Base-by-base conservation (phyloP, 345 rosid species). In the Nephelium lappaceum region DNA sequence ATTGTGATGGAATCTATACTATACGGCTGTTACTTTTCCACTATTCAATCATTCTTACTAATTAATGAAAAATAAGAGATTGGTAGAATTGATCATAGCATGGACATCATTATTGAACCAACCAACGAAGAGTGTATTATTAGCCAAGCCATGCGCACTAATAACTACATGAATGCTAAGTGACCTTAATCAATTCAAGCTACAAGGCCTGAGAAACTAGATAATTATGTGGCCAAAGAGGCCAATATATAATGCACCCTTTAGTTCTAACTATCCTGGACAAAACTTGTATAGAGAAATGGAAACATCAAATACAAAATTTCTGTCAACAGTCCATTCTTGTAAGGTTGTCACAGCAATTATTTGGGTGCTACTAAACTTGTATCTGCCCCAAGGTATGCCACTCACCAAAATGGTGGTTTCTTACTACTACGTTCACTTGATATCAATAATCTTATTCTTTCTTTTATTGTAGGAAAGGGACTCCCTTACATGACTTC, bases 401-500 rank as follows among this genome's bases (percentile, higher is more conserved):
- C 58, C 53, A 39, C 27, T 47, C 51, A 42, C 0, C 25, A 8
- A 60, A 31, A 72, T 39, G 19, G 23, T 60, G 58, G 23, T 36
- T 68, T 60, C 23, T 63, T n/a, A 71, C 6, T 10, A 21, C 14
- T 23, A n/a, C 38, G 18, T 23, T 47, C 21, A 11, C 14, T 65
- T 43, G 18, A n/a, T 31, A 31, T 25, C 38, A 12, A 11, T 4
- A 38, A 53, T 49, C 71, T 21, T 19, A 49, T 47, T 18, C 49
- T 43, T 39, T 14, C 9, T 73, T 65, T 57, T 57, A 23, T 69
- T 72, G 77, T 57, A 91, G 96, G 90, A 57, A 71, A 67, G 63
- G 79, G 71, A 68, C 80, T 86, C 51, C 93, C 95, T 45, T 83
- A 79, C 78, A 84, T 88, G 88, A 91, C 97, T 62, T 83, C 89